A percentile compares a stretch with the other conserved stretches of the same genome.
These are phyloP conservation scores for Bruguiera sexangula DNA, from an alignment of 345 rosid species.

Conservation along the genomic window DNA sequence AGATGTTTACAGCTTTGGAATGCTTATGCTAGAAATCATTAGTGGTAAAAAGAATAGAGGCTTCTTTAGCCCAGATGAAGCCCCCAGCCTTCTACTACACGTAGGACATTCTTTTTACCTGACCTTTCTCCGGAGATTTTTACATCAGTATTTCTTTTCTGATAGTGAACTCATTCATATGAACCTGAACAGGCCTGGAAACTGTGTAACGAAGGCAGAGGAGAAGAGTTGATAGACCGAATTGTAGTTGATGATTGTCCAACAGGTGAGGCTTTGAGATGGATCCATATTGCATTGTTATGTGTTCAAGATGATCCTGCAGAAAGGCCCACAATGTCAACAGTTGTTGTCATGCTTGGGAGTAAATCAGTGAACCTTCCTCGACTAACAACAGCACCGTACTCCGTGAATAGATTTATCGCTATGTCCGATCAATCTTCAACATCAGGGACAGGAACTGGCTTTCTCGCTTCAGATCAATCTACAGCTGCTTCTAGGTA, in stretches of 20 bases:
- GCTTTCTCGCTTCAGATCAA: slow-evolving; percentile 25
- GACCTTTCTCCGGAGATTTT: neutral
- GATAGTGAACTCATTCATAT: neutral
- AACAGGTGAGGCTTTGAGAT: slow-evolving; percentile 10
- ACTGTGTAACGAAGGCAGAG: slow-evolving; percentile 37
- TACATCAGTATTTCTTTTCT: neutral
- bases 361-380: slow-evolving; percentile 38
- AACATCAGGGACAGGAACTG: slow-evolving; percentile 8
- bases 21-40: slow-evolving; percentile 40
- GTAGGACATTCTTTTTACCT: slow-evolving; percentile 18
- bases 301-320: no score
- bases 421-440: slow-evolving; percentile 27
- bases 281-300: no score
- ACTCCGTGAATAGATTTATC: slow-evolving; percentile 22
- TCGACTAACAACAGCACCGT: slow-evolving; percentile 27
- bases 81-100: slow-evolving; percentile 36
- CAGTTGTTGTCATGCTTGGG: slow-evolving; percentile 46
- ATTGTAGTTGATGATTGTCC: slow-evolving; percentile 21
- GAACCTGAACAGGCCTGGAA: slow-evolving; percentile 41
- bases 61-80: slow-evolving; percentile 18
- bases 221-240: slow-evolving; percentile 34
- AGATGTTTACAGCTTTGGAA: slow-evolving; percentile 48
- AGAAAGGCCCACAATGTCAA: slow-evolving; percentile 44
- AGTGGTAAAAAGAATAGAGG: slow-evolving; percentile 43
- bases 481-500: slow-evolving; percentile 28